Evolutionary conservation across 371 early-diverging fungal species (phyloP).

Genomic region (Zychaea mexicana): DNA sequence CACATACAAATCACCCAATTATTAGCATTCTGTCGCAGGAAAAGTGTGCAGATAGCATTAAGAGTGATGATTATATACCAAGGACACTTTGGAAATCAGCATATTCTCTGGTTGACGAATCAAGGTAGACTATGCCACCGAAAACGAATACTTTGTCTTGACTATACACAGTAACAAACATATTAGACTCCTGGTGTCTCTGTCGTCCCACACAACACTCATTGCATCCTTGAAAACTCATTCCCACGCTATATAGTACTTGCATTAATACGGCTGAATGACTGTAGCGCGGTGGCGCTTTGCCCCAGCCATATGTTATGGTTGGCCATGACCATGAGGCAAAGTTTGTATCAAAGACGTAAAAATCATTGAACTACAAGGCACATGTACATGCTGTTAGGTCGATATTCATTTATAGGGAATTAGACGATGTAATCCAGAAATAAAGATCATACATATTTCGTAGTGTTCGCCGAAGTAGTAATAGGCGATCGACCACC

Average conservation of each 20-base stretch:
- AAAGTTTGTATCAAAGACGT: slow-evolving; percentile 12
- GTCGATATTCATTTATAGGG: neutral
- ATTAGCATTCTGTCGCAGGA: neutral
- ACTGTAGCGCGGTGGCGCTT: slow-evolving; percentile 17
- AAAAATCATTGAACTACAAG: slow-evolving; percentile 21
- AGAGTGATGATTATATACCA: neutral
- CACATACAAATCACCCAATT: neutral
- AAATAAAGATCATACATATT: slow-evolving; percentile 5
- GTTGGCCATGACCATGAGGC: slow-evolving; percentile 19
- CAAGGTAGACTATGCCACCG: slow-evolving; percentile 14
- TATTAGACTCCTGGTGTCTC: neutral
- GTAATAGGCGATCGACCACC: slow-evolving; percentile 9
- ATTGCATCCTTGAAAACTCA: no score
- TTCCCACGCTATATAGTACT: neutral
- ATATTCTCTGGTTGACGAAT: neutral
- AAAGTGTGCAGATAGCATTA: neutral
- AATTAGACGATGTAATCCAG: neutral
- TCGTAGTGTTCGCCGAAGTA: neutral
- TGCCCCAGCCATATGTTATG: slow-evolving; percentile 16
- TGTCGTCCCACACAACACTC: neutral
- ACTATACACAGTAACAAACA: neutral
- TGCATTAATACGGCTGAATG: slow-evolving; percentile 20
- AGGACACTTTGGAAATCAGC: slow-evolving; percentile 22
- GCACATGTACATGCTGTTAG: neutral
- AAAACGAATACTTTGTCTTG: slow-evolving; percentile 18